Base-by-base conservation (phyloP, 441 rosid species). In the Euphorbia neoarborescens region DNA sequence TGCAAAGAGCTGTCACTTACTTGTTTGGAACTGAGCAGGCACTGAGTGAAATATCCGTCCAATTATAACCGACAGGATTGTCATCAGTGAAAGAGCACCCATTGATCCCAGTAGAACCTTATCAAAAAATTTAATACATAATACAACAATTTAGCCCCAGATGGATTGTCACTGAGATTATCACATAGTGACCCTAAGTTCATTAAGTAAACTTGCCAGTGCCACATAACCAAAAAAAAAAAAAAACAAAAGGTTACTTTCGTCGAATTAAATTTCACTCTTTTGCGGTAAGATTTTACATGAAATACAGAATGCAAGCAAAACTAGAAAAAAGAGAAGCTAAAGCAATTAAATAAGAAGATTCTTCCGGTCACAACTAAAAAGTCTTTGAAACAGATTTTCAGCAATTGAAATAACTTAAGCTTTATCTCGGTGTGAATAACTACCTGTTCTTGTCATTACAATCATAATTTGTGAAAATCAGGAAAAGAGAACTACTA, bases 21-120 rank as follows among this genome's bases (percentile, higher is more conserved):
- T 89, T 25, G 98, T 92, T 60, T 90, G 96, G 79, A 92, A 90
- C 78, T 92, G 95, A 79, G 98, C 90, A 73, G 98, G 98, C 65
- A 92, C 93, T 0, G 98, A 89, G 70, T 85, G 92, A 81, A 92
- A 92, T 73, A 91, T 73, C 77, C 90, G 86, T 71, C 98, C 98
- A 48, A 92, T 92, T 50, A 90, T 78, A 73, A 90, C 96, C 0
- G 96, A 92, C 71, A 92, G 81, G 78, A 94, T 77, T 67, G 97
- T 90, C 99, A 94, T 91, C 71, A 94, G 89, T 54, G 94, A 89
- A 81, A 94, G 89, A 75, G 99, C 97, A 72, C 82, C 97, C 96
- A 94, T 91, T 62, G 99, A 94, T 58, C 97, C 99, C 81, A 94
- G 77, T 69, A 94, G 97, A 75, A 91, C 99, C 99, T 94, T 84